Percentiles rank a stretch among this genome's conserved stretches.
Evolutionary conservation across 371 early-diverging fungal genomes (phyloP).

Genomic region (Apophysomyces elegans): DNA sequence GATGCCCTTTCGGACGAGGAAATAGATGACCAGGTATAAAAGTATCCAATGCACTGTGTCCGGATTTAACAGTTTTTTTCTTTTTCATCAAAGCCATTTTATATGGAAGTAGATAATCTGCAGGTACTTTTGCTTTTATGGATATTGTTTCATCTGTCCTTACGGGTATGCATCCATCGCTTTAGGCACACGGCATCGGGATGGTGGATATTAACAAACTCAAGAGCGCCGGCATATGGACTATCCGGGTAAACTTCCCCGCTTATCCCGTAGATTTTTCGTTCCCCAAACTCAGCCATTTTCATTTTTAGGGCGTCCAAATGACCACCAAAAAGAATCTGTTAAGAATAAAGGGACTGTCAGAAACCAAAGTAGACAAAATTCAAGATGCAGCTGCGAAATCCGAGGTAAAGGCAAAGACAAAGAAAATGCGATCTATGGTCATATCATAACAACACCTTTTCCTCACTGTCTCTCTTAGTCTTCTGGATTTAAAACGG

Average conservation of each 20-base stretch:
- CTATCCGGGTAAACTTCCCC: slow-evolving; percentile 48
- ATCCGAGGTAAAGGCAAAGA: slow-evolving; percentile 34
- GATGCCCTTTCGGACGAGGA: slow-evolving; percentile 6
- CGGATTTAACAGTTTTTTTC: no score
- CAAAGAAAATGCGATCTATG: neutral
- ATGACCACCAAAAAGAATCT: slow-evolving; percentile 79
- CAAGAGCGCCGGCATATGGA: slow-evolving; percentile 81
- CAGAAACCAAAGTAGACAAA: slow-evolving; percentile 90
- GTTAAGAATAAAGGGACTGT: slow-evolving; percentile 78
- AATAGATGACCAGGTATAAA: neutral
- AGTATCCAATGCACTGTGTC: neutral
- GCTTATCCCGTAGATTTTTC: neutral
- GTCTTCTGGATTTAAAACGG: slow-evolving; percentile 79
- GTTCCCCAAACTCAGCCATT: neutral
- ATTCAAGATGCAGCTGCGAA: slow-evolving; percentile 77
- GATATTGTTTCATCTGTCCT: neutral
- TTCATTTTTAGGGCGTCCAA: slow-evolving; percentile 68
- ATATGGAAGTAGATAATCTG: slow-evolving; percentile 51
- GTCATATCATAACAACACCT: no score
- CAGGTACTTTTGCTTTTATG: slow-evolving; percentile 21
- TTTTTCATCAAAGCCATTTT: slow-evolving; percentile 36
- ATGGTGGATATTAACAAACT: slow-evolving; percentile 84
- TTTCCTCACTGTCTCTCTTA: slow-evolving; percentile 5
- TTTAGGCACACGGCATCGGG: slow-evolving; percentile 69
- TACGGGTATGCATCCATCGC: no score